Conservation (phyloP, 2,329 filamentous ascomycete genomes). For the Colletotrichum truncatum region DNA sequence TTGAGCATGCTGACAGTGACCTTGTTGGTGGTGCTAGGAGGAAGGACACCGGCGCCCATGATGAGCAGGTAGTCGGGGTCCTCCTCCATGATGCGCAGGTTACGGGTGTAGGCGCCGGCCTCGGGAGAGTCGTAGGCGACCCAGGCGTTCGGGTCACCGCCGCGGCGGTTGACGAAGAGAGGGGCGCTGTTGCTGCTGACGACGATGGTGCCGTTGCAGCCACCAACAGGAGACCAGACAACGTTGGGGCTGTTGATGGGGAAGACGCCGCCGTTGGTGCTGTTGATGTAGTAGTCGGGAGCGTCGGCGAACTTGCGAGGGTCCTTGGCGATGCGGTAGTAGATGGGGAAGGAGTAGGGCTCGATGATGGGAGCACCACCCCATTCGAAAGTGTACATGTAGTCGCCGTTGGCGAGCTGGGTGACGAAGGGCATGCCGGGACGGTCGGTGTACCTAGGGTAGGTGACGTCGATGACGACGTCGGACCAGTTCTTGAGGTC, state of each 20-base stretch:
- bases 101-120: constrained; percentile 47
- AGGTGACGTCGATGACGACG: constrained; percentile 67
- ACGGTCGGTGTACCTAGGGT: constrained; percentile 68
- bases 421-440: constrained; percentile 75
- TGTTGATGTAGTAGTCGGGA: constrained; percentile 41
- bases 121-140: constrained; percentile 45
- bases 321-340: constrained; percentile 52
- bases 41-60: constrained; percentile 54
- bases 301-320: constrained; percentile 48
- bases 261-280: constrained; percentile 40
- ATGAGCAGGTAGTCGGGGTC: constrained; percentile 49
- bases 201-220: constrained; percentile 55
- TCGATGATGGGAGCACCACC: constrained; percentile 52
- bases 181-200: constrained; percentile 48
- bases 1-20: constrained; percentile 47
- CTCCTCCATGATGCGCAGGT: constrained; percentile 45
- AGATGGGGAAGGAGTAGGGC: constrained; percentile 50
- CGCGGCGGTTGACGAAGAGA: constrained; percentile 52
- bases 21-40: constrained; percentile 55
- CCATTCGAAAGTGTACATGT: constrained; percentile 73
- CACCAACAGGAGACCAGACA: constrained; percentile 52
- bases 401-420: constrained; percentile 66
- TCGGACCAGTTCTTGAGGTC: constrained; percentile 68
- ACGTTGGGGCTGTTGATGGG: constrained; percentile 53
- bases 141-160: constrained; percentile 49